Base-by-base conservation (phyloP, 805 yeast species). In the Kodamaea leandrae region DNA sequence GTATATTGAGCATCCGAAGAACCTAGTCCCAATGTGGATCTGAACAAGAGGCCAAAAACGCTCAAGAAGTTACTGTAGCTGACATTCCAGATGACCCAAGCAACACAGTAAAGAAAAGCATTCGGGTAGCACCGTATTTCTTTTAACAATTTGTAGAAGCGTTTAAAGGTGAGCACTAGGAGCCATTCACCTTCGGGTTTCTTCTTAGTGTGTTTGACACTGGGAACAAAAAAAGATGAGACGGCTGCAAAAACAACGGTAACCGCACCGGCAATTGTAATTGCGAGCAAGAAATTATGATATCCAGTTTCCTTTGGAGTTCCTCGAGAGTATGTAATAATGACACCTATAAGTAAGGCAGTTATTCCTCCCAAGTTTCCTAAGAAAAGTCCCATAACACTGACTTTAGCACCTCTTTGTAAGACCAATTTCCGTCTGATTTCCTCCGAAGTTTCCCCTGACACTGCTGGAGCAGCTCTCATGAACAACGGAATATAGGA, bases 21-120 rank as follows among this genome's bases (percentile, higher is more conserved):
- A 0, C 71, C 72, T 25, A 68, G 37, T 0, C 74, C 73, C 39
- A 68, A 44, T 2, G 71, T 66, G 3, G 71, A 54, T 43, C 74
- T 54, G 47, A 68, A 68, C 14, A 68, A 41, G 6, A 68, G 50
- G 1, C 60, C 58, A 41, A 61, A 66, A 2, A 68, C 62, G 36
- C 60, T 52, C 46, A 66, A 39, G 43, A 64, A 68, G 36, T 66
- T 66, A 8, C 60, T 45, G 36, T 53, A 65, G 4, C 57, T 54
- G 12, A 66, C 60, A 39, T 68, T 66, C 73, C 74, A 68, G 18
- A 67, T 53, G 2, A 68, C 71, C 73, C 73, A 68, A 0, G 65
- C 57, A n/a, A 65, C 28, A 51, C 69, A 63, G 19, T 61, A 52
- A 8, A 58, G 21, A 39, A 64, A 63, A 0, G 71, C 73, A 37